A percentile compares a stretch with the other conserved stretches of the same genome.
These are phyloP conservation scores for Penicillium capsulatum DNA, from an alignment of 2,329 filamentous ascomycete species.

Conservation along the genomic window DNA sequence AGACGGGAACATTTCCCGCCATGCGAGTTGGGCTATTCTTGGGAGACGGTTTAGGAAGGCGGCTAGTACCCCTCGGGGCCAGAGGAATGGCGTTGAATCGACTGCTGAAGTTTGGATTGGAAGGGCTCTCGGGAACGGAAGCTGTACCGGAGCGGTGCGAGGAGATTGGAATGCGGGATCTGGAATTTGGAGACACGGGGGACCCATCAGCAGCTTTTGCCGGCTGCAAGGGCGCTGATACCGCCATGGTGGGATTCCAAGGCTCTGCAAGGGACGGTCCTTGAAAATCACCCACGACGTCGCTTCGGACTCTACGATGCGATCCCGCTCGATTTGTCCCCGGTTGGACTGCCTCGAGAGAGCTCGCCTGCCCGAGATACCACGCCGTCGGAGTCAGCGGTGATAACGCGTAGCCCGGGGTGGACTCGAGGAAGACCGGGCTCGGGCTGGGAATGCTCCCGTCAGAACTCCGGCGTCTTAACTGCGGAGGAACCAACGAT, in stretches of 20 bases:
- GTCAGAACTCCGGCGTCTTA: slow-evolving; percentile 64
- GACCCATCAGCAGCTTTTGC: slow-evolving; percentile 26
- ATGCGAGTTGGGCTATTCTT: slow-evolving; percentile 27
- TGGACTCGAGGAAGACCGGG: slow-evolving; percentile 38
- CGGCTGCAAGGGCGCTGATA: slow-evolving; percentile 26
- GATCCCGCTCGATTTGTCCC: slow-evolving; percentile 17
- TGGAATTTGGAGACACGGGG: slow-evolving; percentile 33
- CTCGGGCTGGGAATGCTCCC: slow-evolving; percentile 58
- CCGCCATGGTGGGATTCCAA: slow-evolving; percentile 34
- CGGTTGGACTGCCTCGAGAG: slow-evolving; percentile 40
- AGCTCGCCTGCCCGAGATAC: slow-evolving; percentile 51
- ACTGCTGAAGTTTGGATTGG: slow-evolving; percentile 33
- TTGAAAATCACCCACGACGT: slow-evolving; percentile 46
- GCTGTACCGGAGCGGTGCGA: slow-evolving; percentile 38
- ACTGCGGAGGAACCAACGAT: slow-evolving; percentile 56
- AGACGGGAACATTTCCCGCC: slow-evolving; percentile 25
- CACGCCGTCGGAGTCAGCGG: slow-evolving; percentile 64
- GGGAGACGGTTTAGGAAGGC: slow-evolving; percentile 40
- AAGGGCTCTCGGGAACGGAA: slow-evolving; percentile 41
- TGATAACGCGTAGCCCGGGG: slow-evolving; percentile 47
- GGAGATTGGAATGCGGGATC: slow-evolving; percentile 46
- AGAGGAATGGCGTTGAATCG: slow-evolving; percentile 30
- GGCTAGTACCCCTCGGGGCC: slow-evolving; percentile 39
- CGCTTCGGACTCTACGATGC: slow-evolving; percentile 52
- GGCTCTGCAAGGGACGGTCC: slow-evolving; percentile 27